A percentile compares a stretch with the other conserved stretches of the same genome.
These are phyloP conservation scores for Debaryomyces tyrocola DNA, from an alignment of 805 yeast species.

Conservation along the genomic window DNA sequence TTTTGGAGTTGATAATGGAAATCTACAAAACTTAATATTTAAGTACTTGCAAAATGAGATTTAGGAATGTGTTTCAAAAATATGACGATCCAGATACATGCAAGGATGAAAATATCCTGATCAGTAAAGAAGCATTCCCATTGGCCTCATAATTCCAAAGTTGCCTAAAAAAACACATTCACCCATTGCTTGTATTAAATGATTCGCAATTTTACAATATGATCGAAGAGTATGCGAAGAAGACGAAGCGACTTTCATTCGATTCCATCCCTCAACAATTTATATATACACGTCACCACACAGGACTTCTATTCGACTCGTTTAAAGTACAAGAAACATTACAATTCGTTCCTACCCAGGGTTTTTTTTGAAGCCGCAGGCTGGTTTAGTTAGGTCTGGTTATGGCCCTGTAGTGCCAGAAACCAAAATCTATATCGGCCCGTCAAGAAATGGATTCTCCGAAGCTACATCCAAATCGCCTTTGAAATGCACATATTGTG, in stretches of 20 bases:
- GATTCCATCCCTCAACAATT: constrained; percentile 64
- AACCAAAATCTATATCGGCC: background rate
- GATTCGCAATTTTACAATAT: constrained; percentile 27
- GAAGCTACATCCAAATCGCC: constrained; percentile 13
- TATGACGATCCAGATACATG: constrained; percentile 47
- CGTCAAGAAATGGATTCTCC: constrained; percentile 4
- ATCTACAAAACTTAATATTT: background rate
- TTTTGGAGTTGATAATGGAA: background rate
- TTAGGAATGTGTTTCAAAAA: constrained; percentile 45
- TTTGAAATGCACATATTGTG: constrained; percentile 24
- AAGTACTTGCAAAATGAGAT: constrained; percentile 39
- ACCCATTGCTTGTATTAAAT: constrained; percentile 54
- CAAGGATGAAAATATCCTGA: constrained; percentile 45
- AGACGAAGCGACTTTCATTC: constrained; percentile 49
- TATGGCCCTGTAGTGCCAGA: too few relatives aligned
- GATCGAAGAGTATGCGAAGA: constrained; percentile 33
- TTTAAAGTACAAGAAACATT: constrained; percentile 65
- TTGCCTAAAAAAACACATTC: constrained; percentile 37
- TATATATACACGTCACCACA: constrained; percentile 74
- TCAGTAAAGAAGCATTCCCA: constrained; percentile 62
- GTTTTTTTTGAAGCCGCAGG: constrained; percentile 54
- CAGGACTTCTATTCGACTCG: constrained; percentile 55
- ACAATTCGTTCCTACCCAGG: constrained; percentile 65
- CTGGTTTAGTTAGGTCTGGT: background rate
- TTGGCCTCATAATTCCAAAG: constrained; percentile 56